Evolutionary conservation across 1,139 yeast genomes (phyloP).

Genomic region (Pneumocystis sp.): DNA sequence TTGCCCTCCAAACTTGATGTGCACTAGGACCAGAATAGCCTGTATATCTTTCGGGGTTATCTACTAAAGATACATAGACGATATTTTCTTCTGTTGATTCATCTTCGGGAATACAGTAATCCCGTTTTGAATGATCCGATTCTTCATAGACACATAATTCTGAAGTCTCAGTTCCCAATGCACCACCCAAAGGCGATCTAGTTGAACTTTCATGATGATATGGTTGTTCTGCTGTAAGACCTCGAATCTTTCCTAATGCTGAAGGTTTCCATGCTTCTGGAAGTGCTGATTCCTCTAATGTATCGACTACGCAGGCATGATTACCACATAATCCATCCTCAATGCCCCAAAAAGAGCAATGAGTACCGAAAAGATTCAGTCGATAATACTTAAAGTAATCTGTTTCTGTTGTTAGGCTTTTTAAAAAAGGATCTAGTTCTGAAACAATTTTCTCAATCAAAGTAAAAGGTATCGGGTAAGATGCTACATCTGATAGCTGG

Average conservation of each 20-base stretch:
- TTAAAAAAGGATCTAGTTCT: constrained; percentile 31
- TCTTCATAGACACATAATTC: constrained; percentile 12
- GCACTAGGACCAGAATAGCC: constrained; percentile 93
- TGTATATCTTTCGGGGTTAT: constrained; percentile 90
- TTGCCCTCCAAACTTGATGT: constrained; percentile 81
- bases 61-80: constrained; percentile 70
- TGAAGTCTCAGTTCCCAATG: neutral
- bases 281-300: constrained; percentile 41
- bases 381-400: constrained; percentile 78
- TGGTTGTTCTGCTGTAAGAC: constrained; percentile 23
- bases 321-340: constrained; percentile 74
- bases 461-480: neutral
- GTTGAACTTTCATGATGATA: constrained; percentile 1
- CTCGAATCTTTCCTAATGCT: constrained; percentile 43
- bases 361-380: constrained; percentile 60
- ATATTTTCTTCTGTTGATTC: constrained; percentile 31
- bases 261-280: constrained; percentile 65
- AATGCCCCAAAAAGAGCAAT: constrained; percentile 79
- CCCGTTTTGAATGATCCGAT: constrained; percentile 19
- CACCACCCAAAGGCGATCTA: constrained; percentile 1
- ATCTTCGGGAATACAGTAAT: constrained; percentile 50
- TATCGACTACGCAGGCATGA: constrained; percentile 85
- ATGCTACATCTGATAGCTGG: neutral
- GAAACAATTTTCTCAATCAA: neutral
- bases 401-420: constrained; percentile 26